Evolutionary conservation across 768 basidiomycete species (phyloP), one percentile per base, ranked within the genome.

Genomic region (Ramaria rubella): DNA sequence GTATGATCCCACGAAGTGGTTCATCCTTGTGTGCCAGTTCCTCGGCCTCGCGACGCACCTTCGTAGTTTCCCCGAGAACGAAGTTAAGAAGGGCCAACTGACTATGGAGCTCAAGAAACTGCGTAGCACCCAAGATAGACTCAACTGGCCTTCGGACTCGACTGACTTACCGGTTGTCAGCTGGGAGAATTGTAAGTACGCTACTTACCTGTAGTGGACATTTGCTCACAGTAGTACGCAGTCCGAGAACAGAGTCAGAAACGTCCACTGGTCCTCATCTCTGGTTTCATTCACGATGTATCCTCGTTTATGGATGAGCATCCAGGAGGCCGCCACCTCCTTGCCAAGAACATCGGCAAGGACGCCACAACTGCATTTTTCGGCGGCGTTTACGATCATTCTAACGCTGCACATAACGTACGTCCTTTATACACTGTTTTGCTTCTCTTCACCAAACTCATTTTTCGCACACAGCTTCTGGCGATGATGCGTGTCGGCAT

Each of bases 331-430:
- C 82, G 85, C 3, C 90, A 94, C 65, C 73, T 92, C 26, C 73
- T 97, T 58, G 80, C 83, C 62, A 88, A 89, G 70, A 79, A 86
- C 69, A 87, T 94, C 63, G 94, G 94, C 56, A 89, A 82, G 68
- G 94, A 95, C 64, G 93, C 89, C 2, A 92, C 92, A 3, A 90
- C 90, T 0, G 92, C 93, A 5, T 96, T 95, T 78, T 94, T 95
- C 64, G 94, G 94, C 59, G 90, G 88, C 58, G 86, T 93, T 1
- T 91, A 91, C 65, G 87, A 89, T 62, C 90, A 92, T 65, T 90
- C 87, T 29, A 92, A 92, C 66, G 87, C 89, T 44, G 88, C 90
- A 5, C 88, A 92, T 69, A 91, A 92, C 64, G 84, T 86, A 64
- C 34, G 83, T 70, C 15, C 30, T 34, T 34, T 45, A 14, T 31